Base-by-base conservation (phyloP, 768 basidiomycete species). In the Suillus brevipes region DNA sequence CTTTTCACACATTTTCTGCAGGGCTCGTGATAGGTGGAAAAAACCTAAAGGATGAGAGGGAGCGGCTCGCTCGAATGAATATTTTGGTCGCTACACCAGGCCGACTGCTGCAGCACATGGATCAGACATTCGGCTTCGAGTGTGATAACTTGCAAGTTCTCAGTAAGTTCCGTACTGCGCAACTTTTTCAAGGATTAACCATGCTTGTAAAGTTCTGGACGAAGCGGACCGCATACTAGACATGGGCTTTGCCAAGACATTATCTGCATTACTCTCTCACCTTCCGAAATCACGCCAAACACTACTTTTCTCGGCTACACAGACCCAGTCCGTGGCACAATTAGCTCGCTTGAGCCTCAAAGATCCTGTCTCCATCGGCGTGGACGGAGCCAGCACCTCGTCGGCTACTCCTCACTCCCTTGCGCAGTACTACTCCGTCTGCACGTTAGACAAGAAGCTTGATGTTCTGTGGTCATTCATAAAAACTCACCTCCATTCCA, bases 1-100 rank as follows among this genome's bases (percentile, higher is more conserved):
- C 90, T 53, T 89, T 89, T 70, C 97, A 99, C 71, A 82, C 85
- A 20, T 97, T 99, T 77, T 97, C 94, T 7, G 97, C 97, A 0
- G 97, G 96, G 0, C 80, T 99, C 14, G 90, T 99, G 20, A 99
- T 99, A 50, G 97, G 97, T 7, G 97, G 97, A 53, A 99, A 98
- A 82, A 94, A 89, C 70, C 75, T 98, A 58, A 95, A 95, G 73
- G 95, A 97, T 66, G 97, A 99, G 75, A 82, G 87, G 43, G 95
- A 96, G 25, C 84, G 97, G 8, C 77, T 99, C 50, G 84, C 89
- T 12, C 84, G 93, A 49, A 99, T 99, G 95, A 99, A 99, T 71
- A 97, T 99, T 64, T 85, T 99, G n/a, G 93, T 99, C 18, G 97
- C 97, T 2, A 99, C 97, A 5, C 97, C 97, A 6, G 97, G 97